Evolutionary conservation across 2,329 filamentous ascomycete species (phyloP).

Genomic region (Ampelomyces quisqualis): DNA sequence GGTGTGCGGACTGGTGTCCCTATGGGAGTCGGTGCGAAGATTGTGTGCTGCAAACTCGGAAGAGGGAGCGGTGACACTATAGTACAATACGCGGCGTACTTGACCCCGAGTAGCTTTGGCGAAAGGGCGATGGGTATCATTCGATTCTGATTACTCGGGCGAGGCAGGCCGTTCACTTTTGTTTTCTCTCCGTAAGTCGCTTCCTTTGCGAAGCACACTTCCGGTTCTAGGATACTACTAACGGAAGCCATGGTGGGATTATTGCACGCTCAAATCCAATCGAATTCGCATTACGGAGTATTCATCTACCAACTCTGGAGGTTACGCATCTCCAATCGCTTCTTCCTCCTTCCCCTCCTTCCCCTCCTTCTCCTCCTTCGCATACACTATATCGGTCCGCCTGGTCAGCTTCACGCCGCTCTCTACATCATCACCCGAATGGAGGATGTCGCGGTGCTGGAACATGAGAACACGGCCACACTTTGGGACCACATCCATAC

Average conservation of each 20-base stretch:
- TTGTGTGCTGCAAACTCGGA: conserved; percentile 66
- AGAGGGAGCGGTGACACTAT: conserved; percentile 64
- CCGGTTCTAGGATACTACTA: conserved; percentile 46
- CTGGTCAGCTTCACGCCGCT: conserved; percentile 57
- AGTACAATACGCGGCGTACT: conserved; percentile 94
- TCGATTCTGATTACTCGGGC: conserved; percentile 93
- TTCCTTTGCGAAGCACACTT: conserved; percentile 1
- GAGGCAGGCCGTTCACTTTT: conserved; percentile 70
- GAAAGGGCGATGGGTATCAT: conserved; percentile 61
- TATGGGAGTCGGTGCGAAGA: conserved; percentile 95
- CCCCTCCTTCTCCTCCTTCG: conserved; percentile 25
- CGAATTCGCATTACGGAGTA: too few species aligned
- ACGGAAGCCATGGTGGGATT: conserved; percentile 14
- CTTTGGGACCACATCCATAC: conserved; percentile 52
- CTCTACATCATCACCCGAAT: conserved; percentile 57
- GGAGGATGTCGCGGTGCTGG: conserved; percentile 55
- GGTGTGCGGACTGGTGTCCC: conserved; percentile 50
- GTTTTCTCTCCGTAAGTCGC: conserved; percentile 53
- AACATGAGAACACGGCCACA: conserved; percentile 57
- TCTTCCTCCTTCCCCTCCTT: background rate
- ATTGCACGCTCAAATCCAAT: too few species aligned
- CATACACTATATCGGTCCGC: conserved; percentile 59
- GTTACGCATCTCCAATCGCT: too few species aligned
- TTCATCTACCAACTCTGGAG: too few species aligned
- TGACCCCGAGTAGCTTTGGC: conserved; percentile 44